Evolutionary conservation across 306 rosid genomes (phyloP), one percentile per base, ranked within the genome.

Genomic region (Fragaria vesca): DNA sequence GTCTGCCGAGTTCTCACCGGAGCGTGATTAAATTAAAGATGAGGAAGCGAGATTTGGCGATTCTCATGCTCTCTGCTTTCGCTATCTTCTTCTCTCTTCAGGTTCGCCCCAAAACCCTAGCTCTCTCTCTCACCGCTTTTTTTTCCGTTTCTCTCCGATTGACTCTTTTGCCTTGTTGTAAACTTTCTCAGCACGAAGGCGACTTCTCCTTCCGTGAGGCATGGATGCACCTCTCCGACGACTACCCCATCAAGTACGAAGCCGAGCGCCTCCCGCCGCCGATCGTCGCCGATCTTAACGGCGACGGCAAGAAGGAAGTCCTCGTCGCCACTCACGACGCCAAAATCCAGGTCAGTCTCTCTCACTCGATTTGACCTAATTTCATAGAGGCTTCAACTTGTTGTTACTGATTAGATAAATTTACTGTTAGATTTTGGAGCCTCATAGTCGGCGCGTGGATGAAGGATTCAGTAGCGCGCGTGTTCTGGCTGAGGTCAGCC

Each of bases 1-100:
- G 47, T 30, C 71, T 34, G 71, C 71, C 58, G 16, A 58, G 45
- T 61, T 43, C 46, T 61, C 60, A 12, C 60, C 18, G 60, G 21
- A 61, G 78, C 17, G 43, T 5, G 42, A 38, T 38, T 1, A 32
- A 28, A 28, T 60, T 63, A 61, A 70, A 38, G 3, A 93, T 96
- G 99, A 96, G 99, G 94, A 96, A 96, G 91, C 98, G 99, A 58
- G 99, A 96, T 85, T 91, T 96, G 80, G 92, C 98, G 67, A 96
- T 96, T 83, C 98, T 96, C 46, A 96, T 96, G 98, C 99, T 96
- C 61, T 90, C 90, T 12, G 96, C 99, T 78, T 93, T 96, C 85
- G 99, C 99, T 61, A 90, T 96, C 80, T 96, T 96, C 89, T 96
- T 91, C 91, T 86, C 99, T 66, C 98, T 96, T 67, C 99, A 95